Evolutionary conservation across 352 stramenopile genomes (phyloP), one percentile per base, ranked within the genome.

Genomic region (Phytophthora pistaciae): DNA sequence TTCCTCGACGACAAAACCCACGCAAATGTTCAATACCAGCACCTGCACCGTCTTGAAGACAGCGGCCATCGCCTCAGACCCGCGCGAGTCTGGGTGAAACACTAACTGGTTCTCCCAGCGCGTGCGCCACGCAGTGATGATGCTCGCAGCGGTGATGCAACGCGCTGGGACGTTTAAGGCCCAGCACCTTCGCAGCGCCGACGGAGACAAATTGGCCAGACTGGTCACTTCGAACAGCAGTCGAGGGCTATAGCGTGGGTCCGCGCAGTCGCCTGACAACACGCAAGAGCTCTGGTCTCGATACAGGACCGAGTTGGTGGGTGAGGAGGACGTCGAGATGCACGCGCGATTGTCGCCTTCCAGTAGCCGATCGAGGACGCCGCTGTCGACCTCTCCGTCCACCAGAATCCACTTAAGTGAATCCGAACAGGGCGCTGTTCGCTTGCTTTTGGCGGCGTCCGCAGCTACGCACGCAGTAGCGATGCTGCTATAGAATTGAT

Each of bases 401-500:
- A 87, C 21, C 1, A 82, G 29, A 21, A 85, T 44, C 79, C 79
- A 87, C 11, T 44, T 63, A 11, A 75, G 64, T 2, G 36, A 21
- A 14, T 27, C 48, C 20, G 27, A 56, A 29, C 10, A 23, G 10
- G 42, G 3, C 21, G 20, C 14, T 11, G 49, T 54, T 16, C 13
- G 44, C 40, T 44, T 18, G 10, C 31, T 50, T 18, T 58, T 36
- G n/a, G 14, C 46, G 8, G 1, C 16, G 10, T 54, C 36, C 25
- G 16, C 33, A 8, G 25, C 25, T 36, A 60, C 49, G 59, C 50
- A 70, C 7, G 70, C 66, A 11, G 9, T 38, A 11, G 60, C 52
- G 42, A 76, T 25, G 20, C 29, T 61, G n/a, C 33, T 77, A 40
- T 82, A 79, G 14, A 87, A 66, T 14, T 83, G 64, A 4, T 82